Evolutionary conservation across 768 basidiomycete species (phyloP), one percentile per base, ranked within the genome.

Genomic region (Mycena maculata): DNA sequence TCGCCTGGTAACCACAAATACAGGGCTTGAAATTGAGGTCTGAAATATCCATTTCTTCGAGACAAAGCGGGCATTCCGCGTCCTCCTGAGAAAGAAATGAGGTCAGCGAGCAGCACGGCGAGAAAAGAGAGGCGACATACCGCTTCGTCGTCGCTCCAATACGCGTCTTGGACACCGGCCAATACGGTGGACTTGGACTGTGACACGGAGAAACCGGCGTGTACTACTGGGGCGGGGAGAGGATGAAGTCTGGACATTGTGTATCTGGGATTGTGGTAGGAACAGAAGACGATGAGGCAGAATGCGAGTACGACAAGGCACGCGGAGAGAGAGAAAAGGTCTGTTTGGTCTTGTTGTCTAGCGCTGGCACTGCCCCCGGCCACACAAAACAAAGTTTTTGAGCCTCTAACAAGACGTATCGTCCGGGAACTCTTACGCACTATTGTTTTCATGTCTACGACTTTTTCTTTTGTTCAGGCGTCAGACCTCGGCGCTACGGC

Each of bases 21-120:
- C 98, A 99, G 28, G 98, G 98, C 84, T 96, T 97, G 84, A 99
- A 99, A 83, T 97, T 97, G 79, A 98, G 88, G 87, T 99, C 98
- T 54, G 95, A 95, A 72, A 98, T 89, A 82, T 99, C 98, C 92
- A 99, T 95, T 83, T 98, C 96, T 76, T 99, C 97, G 47, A 98
- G 89, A 82, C 98, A 99, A 65, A 99, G 88, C 48, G 98, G 95
- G 82, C 98, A 99, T 75, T 99, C 98, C 68, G 93, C 93, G 76
- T 98, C 96, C 78, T 99, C 97, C 97, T 98, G 72, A 2, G 69
- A 49, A 58, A 57, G 59, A 45, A n/a, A 54, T 47, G 61, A 60
- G 71, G 41, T 68, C 69, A 57, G 67, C 38, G 64, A 54, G 22
- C 55, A 69, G 42, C 47, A 62, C 55, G 70, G 39, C 62, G 41